Conservation (phyloP, 2,329 filamentous ascomycete species). For the Ilyonectria robusta region DNA sequence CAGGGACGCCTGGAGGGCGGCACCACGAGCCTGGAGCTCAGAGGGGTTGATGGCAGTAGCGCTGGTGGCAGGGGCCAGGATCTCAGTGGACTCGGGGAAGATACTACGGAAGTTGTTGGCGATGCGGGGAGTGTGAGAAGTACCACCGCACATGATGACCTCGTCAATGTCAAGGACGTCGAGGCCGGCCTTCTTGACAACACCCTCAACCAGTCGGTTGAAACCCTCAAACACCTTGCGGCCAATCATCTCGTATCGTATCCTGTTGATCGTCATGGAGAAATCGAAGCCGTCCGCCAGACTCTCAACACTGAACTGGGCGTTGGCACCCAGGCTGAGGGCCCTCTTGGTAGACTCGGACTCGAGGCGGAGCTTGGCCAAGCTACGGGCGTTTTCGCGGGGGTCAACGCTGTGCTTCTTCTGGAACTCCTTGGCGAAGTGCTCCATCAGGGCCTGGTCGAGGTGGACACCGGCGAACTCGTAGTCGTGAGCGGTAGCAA, state of each 20-base stretch:
- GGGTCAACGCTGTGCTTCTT: conserved; percentile 97
- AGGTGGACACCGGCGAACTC: conserved; percentile 89
- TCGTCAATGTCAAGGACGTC: conserved; percentile 95
- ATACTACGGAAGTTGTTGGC: conserved; percentile 83
- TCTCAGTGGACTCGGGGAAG: conserved; percentile 84
- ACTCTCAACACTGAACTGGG: conserved; percentile 93
- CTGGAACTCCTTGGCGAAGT: conserved; percentile 98
- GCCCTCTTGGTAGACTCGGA: conserved; percentile 93
- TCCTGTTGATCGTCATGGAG: conserved; percentile 90
- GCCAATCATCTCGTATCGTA: conserved; percentile 91
- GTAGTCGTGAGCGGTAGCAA: conserved; percentile 96
- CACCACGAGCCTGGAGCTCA: conserved; percentile 89
- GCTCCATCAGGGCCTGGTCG: conserved; percentile 92
- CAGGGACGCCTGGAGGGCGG: conserved; percentile 93
- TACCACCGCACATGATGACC: conserved; percentile 93
- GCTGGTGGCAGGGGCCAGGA: conserved; percentile 87
- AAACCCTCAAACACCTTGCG: conserved; percentile 91
- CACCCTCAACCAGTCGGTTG: conserved; percentile 86
- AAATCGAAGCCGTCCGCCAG: conserved; percentile 92
- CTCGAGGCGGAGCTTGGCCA: conserved; percentile 95
- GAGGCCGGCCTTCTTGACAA: conserved; percentile 90
- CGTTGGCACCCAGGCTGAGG: conserved; percentile 88
- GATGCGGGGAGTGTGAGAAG: conserved; percentile 93
- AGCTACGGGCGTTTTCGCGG: conserved; percentile 81
- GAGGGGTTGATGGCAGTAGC: conserved; percentile 90